Percentiles rank a stretch among this genome's conserved stretches.
These are phyloP conservation scores for Podaxis mareebaensis DNA, from an alignment of 768 basidiomycete species.

Conservation along the genomic window DNA sequence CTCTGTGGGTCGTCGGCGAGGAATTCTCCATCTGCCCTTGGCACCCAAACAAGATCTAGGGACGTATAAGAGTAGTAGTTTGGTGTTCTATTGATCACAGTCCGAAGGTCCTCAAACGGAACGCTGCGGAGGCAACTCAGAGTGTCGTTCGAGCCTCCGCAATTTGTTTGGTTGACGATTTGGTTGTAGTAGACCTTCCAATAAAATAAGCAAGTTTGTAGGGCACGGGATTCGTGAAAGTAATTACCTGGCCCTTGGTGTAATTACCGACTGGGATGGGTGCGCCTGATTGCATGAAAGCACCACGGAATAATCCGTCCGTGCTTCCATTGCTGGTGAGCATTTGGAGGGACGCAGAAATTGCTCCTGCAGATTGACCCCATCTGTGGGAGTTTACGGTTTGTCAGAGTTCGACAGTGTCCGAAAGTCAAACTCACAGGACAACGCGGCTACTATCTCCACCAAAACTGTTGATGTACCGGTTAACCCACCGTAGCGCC, in stretches of 20 bases:
- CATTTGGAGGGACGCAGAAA: conserved; percentile 45
- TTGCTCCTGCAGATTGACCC: conserved; percentile 58
- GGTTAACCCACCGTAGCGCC: conserved; percentile 59
- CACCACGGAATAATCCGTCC: conserved; percentile 41
- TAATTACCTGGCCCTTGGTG: conserved; percentile 29
- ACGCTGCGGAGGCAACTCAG: conserved; percentile 43
- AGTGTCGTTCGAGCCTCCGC: conserved; percentile 33
- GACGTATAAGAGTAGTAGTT: conserved; percentile 34
- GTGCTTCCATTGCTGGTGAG: conserved; percentile 38
- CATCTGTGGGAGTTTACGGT: conserved; percentile 28
- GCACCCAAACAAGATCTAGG: conserved; percentile 43
- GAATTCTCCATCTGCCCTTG: conserved; percentile 51
- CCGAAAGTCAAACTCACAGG: conserved; percentile 27
- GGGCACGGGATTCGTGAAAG: background rate
- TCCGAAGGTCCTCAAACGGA: conserved; percentile 30
- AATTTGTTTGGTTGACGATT: conserved; percentile 39
- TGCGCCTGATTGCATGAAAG: conserved; percentile 46
- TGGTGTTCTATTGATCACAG: conserved; percentile 31
- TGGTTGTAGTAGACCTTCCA: conserved; percentile 36
- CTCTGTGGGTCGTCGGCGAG: conserved; percentile 42
- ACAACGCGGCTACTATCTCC: conserved; percentile 53
- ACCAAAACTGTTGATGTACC: conserved; percentile 55
- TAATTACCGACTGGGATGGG: conserved; percentile 33
- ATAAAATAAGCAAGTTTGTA: background rate
- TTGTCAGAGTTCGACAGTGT: background rate